phyloP scores from a whole-genome alignment of 2,329 filamentous ascomycete genomes.

The Ophiostoma novo-ulmi region DNA sequence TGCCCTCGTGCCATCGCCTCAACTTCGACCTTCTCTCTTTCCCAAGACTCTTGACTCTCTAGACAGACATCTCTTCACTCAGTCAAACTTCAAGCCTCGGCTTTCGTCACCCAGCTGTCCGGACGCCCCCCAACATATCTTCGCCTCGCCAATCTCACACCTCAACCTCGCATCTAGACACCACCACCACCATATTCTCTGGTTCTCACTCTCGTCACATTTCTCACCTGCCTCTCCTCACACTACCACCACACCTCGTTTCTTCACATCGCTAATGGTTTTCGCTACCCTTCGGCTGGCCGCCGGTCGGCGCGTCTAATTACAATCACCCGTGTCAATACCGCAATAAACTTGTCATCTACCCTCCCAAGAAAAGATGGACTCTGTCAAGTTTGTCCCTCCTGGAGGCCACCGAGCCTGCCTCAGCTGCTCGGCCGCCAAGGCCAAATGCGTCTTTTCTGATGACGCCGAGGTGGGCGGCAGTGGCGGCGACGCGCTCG shows the following conservation, averaged over 20 bases:
- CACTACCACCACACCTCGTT: neutral
- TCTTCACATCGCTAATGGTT: neutral
- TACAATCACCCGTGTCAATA: neutral
- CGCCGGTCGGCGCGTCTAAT: conserved; percentile 31
- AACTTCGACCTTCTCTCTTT: neutral
- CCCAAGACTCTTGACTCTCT: neutral
- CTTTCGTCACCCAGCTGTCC: neutral
- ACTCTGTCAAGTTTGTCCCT: conserved; percentile 29
- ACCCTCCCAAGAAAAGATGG: conserved; percentile 15
- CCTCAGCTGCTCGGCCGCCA: conserved; percentile 29
- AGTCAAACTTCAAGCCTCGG: neutral
- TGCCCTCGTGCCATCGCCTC: neutral
- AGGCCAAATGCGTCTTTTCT: conserved; percentile 30
- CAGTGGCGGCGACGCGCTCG: conserved; percentile 6
- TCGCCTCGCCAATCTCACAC: neutral
- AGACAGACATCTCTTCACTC: neutral
- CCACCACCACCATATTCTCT: no score
- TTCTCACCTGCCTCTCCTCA: neutral
- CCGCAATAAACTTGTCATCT: neutral
- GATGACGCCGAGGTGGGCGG: conserved; percentile 24
- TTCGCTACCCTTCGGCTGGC: neutral
- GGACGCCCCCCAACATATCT: neutral
- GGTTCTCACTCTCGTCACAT: neutral
- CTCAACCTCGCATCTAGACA: neutral
- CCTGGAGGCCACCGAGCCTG: conserved; percentile 30